Evolutionary conservation across 2,329 filamentous ascomycete genomes (phyloP).

Genomic region (Akanthomyces dipterigenus): DNA sequence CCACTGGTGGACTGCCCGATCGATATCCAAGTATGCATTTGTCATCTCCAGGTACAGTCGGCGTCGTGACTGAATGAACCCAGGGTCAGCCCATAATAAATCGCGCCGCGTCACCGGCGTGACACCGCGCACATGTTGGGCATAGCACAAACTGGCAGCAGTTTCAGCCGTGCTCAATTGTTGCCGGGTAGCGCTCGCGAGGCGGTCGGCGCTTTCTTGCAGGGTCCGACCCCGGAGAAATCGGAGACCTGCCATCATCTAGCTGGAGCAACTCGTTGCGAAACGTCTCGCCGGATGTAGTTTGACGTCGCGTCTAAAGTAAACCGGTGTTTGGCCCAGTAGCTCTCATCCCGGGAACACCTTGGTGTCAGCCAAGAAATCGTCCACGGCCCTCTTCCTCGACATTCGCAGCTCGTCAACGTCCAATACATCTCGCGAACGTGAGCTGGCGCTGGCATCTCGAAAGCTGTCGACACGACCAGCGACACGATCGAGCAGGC

Average conservation of each 20-base stretch:
- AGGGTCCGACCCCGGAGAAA: not conserved
- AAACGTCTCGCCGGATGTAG: not conserved
- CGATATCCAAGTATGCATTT: not conserved
- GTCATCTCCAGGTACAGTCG: not conserved
- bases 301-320: not conserved
- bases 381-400: slow-evolving; percentile 37
- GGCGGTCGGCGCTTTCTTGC: not conserved
- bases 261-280: not conserved
- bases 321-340: not conserved
- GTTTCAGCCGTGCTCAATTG: slow-evolving; percentile 6
- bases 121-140: not conserved
- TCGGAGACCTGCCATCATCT: not conserved
- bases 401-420: slow-evolving; percentile 31
- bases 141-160: slow-evolving; percentile 1
- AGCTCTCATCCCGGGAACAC: slow-evolving; percentile 13
- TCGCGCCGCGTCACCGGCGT: not conserved
- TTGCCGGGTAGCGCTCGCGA: not conserved
- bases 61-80: not conserved
- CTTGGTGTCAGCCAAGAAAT: slow-evolving; percentile 28
- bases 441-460: slow-evolving; percentile 15
- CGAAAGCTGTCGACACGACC: slow-evolving; percentile 39
- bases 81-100: not conserved
- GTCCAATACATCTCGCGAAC: slow-evolving; percentile 16
- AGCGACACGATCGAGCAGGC: slow-evolving; percentile 54
- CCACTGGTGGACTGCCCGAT: not conserved